Conservation (phyloP, 345 rosid genomes). For the Populus tremula region DNA sequence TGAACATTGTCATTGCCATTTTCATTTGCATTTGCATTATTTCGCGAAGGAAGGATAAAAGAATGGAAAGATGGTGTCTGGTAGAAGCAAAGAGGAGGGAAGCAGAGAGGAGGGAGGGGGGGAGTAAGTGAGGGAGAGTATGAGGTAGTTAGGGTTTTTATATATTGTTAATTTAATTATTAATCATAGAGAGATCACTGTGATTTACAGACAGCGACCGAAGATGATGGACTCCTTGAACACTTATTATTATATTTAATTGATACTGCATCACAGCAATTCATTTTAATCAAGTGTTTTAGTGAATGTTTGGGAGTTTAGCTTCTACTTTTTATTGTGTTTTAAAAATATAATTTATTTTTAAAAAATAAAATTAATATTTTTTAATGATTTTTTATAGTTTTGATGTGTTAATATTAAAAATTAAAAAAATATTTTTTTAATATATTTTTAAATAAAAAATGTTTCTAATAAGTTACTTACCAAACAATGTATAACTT, state of each 20-base stretch:
- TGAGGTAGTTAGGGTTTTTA: conserved; percentile 7
- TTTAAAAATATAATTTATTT: too few relatives aligned
- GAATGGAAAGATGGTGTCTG: neutral
- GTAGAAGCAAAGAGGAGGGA: neutral
- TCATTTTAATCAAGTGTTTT: neutral
- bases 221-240: conserved; percentile 7
- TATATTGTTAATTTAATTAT: neutral
- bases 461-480: fast-evolving
- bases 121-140: neutral
- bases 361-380: too few relatives aligned
- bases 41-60: neutral
- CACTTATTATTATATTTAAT: conserved; percentile 3
- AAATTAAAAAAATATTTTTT: too few relatives aligned
- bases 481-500: too few relatives aligned
- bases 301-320: too few relatives aligned
- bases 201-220: conserved; percentile 20
- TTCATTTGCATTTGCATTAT: neutral
- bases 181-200: neutral
- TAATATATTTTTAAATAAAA: too few relatives aligned
- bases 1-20: neutral
- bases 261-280: neutral
- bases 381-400: too few relatives aligned
- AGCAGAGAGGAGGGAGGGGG: neutral
- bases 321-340: too few relatives aligned
- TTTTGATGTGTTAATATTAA: too few relatives aligned